Base-by-base conservation (phyloP, 345 rosid genomes). In the Dipteronia sinensis region DNA sequence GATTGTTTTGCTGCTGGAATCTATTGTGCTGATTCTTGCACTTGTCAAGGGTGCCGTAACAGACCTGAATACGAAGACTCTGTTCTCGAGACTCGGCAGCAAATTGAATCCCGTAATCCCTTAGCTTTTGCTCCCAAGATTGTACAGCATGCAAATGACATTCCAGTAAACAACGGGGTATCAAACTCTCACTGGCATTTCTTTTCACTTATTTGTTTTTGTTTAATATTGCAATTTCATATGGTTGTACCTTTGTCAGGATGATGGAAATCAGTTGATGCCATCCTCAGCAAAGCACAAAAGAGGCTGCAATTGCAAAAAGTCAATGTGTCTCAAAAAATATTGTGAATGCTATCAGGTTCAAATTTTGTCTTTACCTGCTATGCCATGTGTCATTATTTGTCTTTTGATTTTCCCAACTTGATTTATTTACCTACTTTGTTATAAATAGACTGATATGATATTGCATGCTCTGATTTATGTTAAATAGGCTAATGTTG, bases 261-360 rank as follows among this genome's bases (percentile, higher is more conserved):
- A 87, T 71, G 88, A 80, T 55, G 88, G 77, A 53, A 79, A 75
- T 75, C 19, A 3, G 67, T 71, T 10, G 55, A 83, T 83, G 10
- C 88, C 87, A 27, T 77, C 89, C 58, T 86, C 88, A 40, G 82
- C 87, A 27, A 88, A 89, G 81, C 93, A 91, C 76, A 88, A 89
- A 71, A 82, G 84, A 79, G 90, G 92, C 62, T 91, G 92, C 86
- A 88, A 88, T 69, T 91, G 95, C 88, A 91, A 88, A 77, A 91
- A 64, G 86, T 91, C 92, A 1, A 87, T 81, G 91, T 89, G 93
- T 70, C 83, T 80, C 64, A 88, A 91, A 79, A 89, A 87, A 74
- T 91, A 91, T 68, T 89, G 91, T 82, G 95, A 89, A 89, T 91
- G 93, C 83, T 91, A 80, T 79, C 92, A 89, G 92, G 93, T 91